Evolutionary conservation across 768 basidiomycete genomes (phyloP).

Genomic region (Kwoniella shandongensis): DNA sequence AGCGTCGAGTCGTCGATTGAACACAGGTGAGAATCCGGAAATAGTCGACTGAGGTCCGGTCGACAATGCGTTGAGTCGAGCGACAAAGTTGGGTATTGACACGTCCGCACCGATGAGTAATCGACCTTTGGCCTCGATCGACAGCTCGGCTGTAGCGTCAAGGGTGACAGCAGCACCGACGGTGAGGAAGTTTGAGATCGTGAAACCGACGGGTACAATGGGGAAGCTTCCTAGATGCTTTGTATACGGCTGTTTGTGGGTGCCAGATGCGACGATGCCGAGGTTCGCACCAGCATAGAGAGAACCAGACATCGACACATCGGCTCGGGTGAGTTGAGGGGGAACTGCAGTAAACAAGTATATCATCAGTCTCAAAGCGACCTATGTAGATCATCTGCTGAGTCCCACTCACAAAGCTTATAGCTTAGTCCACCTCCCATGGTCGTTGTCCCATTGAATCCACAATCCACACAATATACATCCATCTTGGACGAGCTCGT

Average conservation of each 20-base stretch:
- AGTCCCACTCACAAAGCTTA: conserved; percentile 3
- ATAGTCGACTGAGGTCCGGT: background rate
- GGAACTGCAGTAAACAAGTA: background rate
- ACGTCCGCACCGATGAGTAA: conserved; percentile 1
- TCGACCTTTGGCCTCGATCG: conserved; percentile 4
- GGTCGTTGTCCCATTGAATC: conserved; percentile 2
- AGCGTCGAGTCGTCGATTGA: background rate
- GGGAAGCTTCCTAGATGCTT: background rate
- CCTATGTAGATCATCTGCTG: too few species aligned
- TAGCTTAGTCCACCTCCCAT: conserved; percentile 13
- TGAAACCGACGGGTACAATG: background rate
- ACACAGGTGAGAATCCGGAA: background rate
- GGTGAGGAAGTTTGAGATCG: background rate
- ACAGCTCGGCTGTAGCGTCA: conserved; percentile 3
- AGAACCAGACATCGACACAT: conserved; percentile 4
- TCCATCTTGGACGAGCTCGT: background rate
- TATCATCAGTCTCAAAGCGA: too few species aligned
- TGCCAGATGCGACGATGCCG: conserved; percentile 5
- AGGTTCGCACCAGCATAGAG: conserved; percentile 13
- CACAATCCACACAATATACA: conserved; percentile 16
- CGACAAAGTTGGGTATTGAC: conserved; percentile 1
- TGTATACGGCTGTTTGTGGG: background rate
- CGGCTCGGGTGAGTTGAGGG: conserved; percentile 5
- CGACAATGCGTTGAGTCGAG: conserved; percentile 1
- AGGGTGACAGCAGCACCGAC: conserved; percentile 14